phyloP scores from a whole-genome alignment of 805 yeast genomes.

The Metschnikowia noctiluminum region DNA sequence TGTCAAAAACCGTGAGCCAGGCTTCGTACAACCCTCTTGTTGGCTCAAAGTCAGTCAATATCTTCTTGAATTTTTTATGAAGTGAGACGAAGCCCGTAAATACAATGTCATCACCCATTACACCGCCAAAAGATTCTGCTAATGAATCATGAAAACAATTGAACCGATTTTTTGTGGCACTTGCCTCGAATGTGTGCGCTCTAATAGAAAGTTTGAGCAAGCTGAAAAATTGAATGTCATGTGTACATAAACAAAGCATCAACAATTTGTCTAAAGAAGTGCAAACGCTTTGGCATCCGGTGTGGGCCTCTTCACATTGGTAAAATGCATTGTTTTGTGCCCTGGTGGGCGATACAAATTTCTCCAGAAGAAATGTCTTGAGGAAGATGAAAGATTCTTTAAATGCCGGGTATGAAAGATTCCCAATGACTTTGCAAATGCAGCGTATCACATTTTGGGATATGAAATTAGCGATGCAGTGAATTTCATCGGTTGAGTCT shows the following conservation, averaged over 20 bases:
- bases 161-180: not conserved
- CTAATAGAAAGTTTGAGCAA: conserved; percentile 40
- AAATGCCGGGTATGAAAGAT: conserved; percentile 34
- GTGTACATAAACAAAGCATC: conserved; percentile 49
- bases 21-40: conserved; percentile 38
- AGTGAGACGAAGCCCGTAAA: conserved; percentile 72
- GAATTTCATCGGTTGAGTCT: conserved; percentile 11
- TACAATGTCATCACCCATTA: conserved; percentile 46
- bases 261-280: conserved; percentile 49
- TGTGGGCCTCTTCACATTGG: conserved; percentile 7
- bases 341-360: conserved; percentile 19
- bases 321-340: conserved; percentile 15
- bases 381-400: conserved; percentile 35
- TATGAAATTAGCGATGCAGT: conserved; percentile 17
- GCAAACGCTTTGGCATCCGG: conserved; percentile 25
- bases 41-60: conserved; percentile 32
- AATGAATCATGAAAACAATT: conserved; percentile 22
- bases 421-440: conserved; percentile 33
- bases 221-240: conserved; percentile 48
- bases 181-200: conserved; percentile 25
- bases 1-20: conserved; percentile 46
- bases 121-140: conserved; percentile 25
- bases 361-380: conserved; percentile 29
- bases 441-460: conserved; percentile 32
- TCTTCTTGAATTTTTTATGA: conserved; percentile 58